Base-by-base conservation (phyloP, 164 flowering plant genomes). In the Aristolochia contorta region DNA sequence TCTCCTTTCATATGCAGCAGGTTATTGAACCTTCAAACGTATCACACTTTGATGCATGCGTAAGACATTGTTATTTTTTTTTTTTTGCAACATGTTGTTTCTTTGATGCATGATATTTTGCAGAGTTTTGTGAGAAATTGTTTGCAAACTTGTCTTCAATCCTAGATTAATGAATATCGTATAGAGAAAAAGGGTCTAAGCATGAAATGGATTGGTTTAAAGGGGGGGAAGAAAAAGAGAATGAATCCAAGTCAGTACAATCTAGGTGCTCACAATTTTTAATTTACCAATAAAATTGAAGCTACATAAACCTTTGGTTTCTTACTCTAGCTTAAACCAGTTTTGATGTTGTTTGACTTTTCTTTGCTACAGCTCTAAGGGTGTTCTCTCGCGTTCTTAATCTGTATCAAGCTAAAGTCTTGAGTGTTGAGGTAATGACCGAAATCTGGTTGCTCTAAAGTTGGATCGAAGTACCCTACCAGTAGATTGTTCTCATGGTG, bases 371-470 rank as follows among this genome's bases (percentile, higher is more conserved):
- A 56, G 58, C 58, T 56, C 58, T 18, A 56, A 56, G 32, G 58
- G 58, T 15, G 58, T 56, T 16, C 45, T 56, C 9, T 56, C 58
- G 16, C 58, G 58, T 20, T 56, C 45, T 16, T 56, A 33, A 56
- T 56, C 24, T 30, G 30, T 27, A 27, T 53, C 32, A 53, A 12
- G 27, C 30, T 22, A 9, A 15, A 23, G 0, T 16, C 0, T 6
- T 16, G 56, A 22, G 27, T 21, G 12, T 37, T 37, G 43, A 37
- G 43, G 43, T 37, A 37, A 37, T 37, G 43, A 10, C 43, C 10
- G 12, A 37, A 37, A 10, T 10, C 5, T 37, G 12, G 1, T 37
- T 3, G 12, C 7, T 37, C 7, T 37, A 37, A 37, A 37, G 1
- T 37, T 37, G 43, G 43, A 37, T 0, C 43, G 12, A 37, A 6